Base-by-base conservation (phyloP, 1,139 yeast species). In the Geotrichum candidum region DNA sequence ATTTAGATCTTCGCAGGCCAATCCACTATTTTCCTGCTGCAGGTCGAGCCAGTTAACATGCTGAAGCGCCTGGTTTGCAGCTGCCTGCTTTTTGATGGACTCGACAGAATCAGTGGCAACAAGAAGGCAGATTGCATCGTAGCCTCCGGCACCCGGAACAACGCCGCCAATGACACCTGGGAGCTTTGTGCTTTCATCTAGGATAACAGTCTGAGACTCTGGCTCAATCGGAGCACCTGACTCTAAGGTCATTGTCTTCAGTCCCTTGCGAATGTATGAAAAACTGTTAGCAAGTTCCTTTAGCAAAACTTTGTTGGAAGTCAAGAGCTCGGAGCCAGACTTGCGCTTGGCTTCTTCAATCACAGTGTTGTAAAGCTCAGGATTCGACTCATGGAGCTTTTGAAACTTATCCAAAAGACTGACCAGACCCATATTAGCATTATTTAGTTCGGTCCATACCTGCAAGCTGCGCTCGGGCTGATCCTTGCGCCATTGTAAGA, bases 121-220 rank as follows among this genome's bases (percentile, higher is more conserved):
- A 45, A 94, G 74, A 38, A 92, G 71, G 64, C 96, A 83, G 51
- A 94, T 83, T 0, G 99, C 99, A 77, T 94, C 99, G 72, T 84
- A 88, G 0, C 99, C 99, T 27, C 99, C 99, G 0, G 99, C 99
- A 1, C 99, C 99, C 0, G 99, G 99, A 3, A 94, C 96, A 41
- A 94, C 95, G 11, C 97, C 97, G 0, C 97, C 96, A 27, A 92
- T 70, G 52, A 91, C 95, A 13, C 99, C 99, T 0, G 78, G 78
- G 23, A 88, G 66, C 29, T 68, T 63, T 25, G 73, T 68, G 66
- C 95, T 87, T 22, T 76, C 74, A 69, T 94, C 85, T n/a, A 95
- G 76, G 9, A 94, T 77, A 4, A 67, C 63, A 0, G 97, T 89
- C 75, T 95, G 99, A 27, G 80, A 77, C 1, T 73, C 75, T 0